Evolutionary conservation across 2,329 filamentous ascomycete genomes (phyloP).

Genomic region (Madurella mycetomatis): DNA sequence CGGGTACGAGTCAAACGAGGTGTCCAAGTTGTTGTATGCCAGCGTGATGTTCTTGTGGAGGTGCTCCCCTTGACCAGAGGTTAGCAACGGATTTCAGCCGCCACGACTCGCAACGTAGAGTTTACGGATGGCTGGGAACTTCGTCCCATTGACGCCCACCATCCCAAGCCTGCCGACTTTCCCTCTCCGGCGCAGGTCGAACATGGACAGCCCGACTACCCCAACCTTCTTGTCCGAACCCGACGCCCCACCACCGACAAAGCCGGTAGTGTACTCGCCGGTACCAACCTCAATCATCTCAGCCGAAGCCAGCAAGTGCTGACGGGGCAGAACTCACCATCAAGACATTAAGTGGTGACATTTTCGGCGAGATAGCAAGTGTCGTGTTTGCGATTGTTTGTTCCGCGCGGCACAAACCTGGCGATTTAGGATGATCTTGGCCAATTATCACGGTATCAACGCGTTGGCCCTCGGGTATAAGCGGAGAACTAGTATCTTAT

Average conservation of each 20-base stretch:
- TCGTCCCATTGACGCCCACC: slow-evolving; percentile 83
- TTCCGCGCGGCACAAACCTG: too few species aligned
- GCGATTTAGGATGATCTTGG: not conserved
- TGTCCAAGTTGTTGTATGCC: slow-evolving; percentile 85
- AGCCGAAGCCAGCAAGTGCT: not conserved
- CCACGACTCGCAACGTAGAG: slow-evolving; percentile 17
- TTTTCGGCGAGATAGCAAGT: not conserved
- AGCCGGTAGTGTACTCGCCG: slow-evolving; percentile 95
- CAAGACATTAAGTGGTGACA: not conserved
- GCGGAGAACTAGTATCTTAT: not conserved
- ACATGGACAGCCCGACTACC: slow-evolving; percentile 84
- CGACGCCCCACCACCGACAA: slow-evolving; percentile 77
- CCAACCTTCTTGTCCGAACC: slow-evolving; percentile 94
- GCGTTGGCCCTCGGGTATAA: not conserved
- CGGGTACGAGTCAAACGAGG: slow-evolving; percentile 78
- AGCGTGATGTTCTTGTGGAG: slow-evolving; percentile 81
- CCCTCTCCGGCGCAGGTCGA: slow-evolving; percentile 80
- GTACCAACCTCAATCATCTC: slow-evolving; percentile 65
- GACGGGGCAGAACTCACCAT: not conserved
- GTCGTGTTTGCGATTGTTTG: not conserved
- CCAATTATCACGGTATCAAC: not conserved
- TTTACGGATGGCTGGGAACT: slow-evolving; percentile 87
- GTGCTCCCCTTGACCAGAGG: slow-evolving; percentile 60
- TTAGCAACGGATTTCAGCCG: not conserved
- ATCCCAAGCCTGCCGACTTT: slow-evolving; percentile 84